phyloP scores from a whole-genome alignment of 1,284 basidiomycete genomes.

The Austropuccinia psidii region DNA sequence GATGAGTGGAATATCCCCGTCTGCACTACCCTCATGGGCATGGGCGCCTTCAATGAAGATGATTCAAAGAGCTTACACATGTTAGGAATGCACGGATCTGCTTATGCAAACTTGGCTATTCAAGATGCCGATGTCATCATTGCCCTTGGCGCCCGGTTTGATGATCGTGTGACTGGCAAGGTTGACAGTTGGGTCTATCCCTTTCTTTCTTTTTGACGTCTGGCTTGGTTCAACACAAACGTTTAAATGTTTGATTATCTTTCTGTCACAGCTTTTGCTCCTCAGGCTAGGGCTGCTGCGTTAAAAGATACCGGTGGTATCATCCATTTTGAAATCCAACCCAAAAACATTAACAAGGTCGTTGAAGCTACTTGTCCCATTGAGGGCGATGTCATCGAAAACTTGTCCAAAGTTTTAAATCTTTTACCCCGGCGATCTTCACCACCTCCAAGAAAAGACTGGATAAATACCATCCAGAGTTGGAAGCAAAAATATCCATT shows the following conservation, averaged over 20 bases:
- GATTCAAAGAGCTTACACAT: constrained; percentile 79
- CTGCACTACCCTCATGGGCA: constrained; percentile 89
- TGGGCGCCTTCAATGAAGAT: constrained; percentile 89
- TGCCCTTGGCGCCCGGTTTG: constrained; percentile 89
- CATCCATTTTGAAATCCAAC: constrained; percentile 97
- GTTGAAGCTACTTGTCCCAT: constrained; percentile 89
- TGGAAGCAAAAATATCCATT: constrained; percentile 92
- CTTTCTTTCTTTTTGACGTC: background rate
- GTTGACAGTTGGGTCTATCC: constrained; percentile 55
- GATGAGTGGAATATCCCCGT: constrained; percentile 89
- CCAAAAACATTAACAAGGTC: constrained; percentile 99
- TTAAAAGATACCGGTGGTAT: constrained; percentile 81
- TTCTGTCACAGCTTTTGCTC: constrained; percentile 62
- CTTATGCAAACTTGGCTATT: constrained; percentile 96
- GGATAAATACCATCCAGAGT: constrained; percentile 70
- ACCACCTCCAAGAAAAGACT: constrained; percentile 55
- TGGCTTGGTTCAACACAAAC: background rate
- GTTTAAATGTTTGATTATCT: background rate
- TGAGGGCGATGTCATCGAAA: constrained; percentile 82
- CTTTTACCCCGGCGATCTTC: constrained; percentile 59
- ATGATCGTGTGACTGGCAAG: constrained; percentile 95
- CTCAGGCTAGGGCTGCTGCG: constrained; percentile 79
- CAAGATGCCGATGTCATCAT: constrained; percentile 96
- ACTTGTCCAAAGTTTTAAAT: constrained; percentile 72
- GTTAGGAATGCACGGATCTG: constrained; percentile 98